Percentiles rank a stretch among this genome's conserved stretches.
Conservation (phyloP, 2,329 filamentous ascomycete genomes). For the Cordyceps cateniannulata region DNA sequence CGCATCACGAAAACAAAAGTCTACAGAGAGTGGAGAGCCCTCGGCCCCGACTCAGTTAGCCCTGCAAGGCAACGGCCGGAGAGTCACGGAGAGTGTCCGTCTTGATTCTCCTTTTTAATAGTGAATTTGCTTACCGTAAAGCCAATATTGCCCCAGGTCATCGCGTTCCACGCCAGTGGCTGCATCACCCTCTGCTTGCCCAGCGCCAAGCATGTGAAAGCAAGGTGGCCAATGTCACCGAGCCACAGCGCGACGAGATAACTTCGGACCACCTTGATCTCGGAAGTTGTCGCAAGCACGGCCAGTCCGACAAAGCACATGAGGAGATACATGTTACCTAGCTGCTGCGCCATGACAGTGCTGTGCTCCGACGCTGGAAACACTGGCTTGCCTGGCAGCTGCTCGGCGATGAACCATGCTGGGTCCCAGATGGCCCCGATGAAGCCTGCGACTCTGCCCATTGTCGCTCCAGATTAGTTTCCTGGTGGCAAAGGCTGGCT, state of each 20-base stretch:
- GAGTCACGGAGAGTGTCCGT: too few species aligned
- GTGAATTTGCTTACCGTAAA: slow-evolving; percentile 45
- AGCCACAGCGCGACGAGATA: slow-evolving; percentile 61
- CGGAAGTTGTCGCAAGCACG: slow-evolving; percentile 56
- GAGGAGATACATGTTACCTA: slow-evolving; percentile 64
- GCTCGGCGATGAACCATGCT: slow-evolving; percentile 57
- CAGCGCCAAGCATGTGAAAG: slow-evolving; percentile 51
- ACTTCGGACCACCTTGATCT: slow-evolving; percentile 58
- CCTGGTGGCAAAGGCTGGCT: not conserved
- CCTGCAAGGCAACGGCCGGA: not conserved
- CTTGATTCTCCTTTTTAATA: not conserved
- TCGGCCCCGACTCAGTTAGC: slow-evolving; percentile 8
- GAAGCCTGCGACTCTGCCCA: slow-evolving; percentile 51
- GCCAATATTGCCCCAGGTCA: slow-evolving; percentile 69
- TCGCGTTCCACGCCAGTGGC: slow-evolving; percentile 56
- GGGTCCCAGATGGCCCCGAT: slow-evolving; percentile 49
- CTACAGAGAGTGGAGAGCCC: slow-evolving; percentile 23
- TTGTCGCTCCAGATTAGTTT: not conserved
- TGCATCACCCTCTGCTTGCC: slow-evolving; percentile 48
- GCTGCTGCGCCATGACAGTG: slow-evolving; percentile 56
- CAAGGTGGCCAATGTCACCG: slow-evolving; percentile 63
- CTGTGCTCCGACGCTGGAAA: slow-evolving; percentile 36
- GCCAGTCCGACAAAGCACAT: slow-evolving; percentile 58
- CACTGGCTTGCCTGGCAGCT: slow-evolving; percentile 40
- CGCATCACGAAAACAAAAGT: slow-evolving; percentile 50